Evolutionary conservation across 192 early-diverging fungal genomes (phyloP), one percentile per base, ranked within the genome.

Genomic region (Gamsiella multidivaricata): DNA sequence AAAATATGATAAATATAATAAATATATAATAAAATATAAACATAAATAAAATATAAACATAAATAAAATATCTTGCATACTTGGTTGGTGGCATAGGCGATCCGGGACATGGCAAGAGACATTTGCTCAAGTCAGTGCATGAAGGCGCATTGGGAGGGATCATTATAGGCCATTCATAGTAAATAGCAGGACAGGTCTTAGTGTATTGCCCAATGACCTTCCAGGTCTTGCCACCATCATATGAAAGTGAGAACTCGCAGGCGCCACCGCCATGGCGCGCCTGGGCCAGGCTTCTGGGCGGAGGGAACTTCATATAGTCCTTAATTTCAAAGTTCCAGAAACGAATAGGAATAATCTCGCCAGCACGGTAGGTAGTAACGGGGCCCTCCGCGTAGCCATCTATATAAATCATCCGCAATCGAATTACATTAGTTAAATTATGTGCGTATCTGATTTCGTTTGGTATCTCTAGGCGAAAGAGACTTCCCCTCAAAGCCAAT

Each of bases 11-110:
- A n/a, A 46, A 6, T 9, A 46, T n/a, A 18, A n/a, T 18, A 46
- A n/a, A 46, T 5, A 46, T n/a, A n/a, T n/a, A n/a, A n/a, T n/a
- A n/a, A n/a, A n/a, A n/a, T n/a, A n/a, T n/a, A 46, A n/a, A 46
- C 4, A 46, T 5, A 46, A 46, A 46, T 18, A 46, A n/a, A 9
- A 18, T 46, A 18, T 39, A 12, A 39, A 12, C 37, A 39, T 12
- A 39, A 46, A n/a, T 46, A 12, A 12, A 18, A 18, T n/a, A 9
- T 18, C n/a, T 6, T n/a, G n/a, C 45, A 46, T 46, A 46, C 45
- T 18, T 46, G 89, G 53, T 90, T 84, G 67, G 88, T 89, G 12
- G 88, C 88, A 10, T 85, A 67, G 23, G 89, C 88, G 33, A 89
- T 88, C 91, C 91, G 91, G 17, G 87, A 65, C 87, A 88, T 89